Evolutionary conservation across 495 filamentous ascomycete genomes (phyloP), one percentile per base, ranked within the genome.

Genomic region (Lepidopterella palustris): DNA sequence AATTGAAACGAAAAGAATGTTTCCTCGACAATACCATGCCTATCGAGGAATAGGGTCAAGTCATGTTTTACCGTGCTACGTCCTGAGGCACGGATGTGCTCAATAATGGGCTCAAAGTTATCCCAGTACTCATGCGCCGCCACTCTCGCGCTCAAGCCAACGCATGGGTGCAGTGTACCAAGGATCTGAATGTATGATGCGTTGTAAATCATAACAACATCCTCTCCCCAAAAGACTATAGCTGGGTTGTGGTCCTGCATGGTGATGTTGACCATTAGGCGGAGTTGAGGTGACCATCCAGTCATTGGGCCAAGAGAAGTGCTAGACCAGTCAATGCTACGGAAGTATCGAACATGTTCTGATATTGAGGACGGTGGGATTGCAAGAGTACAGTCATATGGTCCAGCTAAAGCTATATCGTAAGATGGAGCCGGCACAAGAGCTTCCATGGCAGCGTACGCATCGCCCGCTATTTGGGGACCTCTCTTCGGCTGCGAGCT

Each of bases 1-100:
- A 57, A 66, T 13, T 56, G 58, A 49, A 56, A 66, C 0, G 63
- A 62, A 48, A 63, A 66, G 54, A 66, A 66, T 5, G 59, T 66
- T 26, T 66, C 63, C 27, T 66, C 63, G 6, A 66, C 29, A 31
- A 58, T 63, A 1, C 60, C 60, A 48, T 57, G 53, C 39, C 63
- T 27, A 21, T 59, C 63, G 25, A 76, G 55, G 15, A 50, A 50
- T 27, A 50, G 47, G 3, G 56, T 56, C n/a, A 66, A 49, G 8
- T 21, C 18, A 28, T 63, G 49, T 20, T 59, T 57, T 28, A 59
- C 59, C 51, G 60, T 45, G 45, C 55, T 60, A 9, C 50, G 47
- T 23, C 63, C 59, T 20, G 63, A 61, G 9, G 47, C 21, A 4
- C 15, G 18, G 10, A 24, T 25, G 47, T 50, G 24, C 21, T 50